phyloP scores from a whole-genome alignment of 768 basidiomycete genomes.

The Naganishia friedmannii region DNA sequence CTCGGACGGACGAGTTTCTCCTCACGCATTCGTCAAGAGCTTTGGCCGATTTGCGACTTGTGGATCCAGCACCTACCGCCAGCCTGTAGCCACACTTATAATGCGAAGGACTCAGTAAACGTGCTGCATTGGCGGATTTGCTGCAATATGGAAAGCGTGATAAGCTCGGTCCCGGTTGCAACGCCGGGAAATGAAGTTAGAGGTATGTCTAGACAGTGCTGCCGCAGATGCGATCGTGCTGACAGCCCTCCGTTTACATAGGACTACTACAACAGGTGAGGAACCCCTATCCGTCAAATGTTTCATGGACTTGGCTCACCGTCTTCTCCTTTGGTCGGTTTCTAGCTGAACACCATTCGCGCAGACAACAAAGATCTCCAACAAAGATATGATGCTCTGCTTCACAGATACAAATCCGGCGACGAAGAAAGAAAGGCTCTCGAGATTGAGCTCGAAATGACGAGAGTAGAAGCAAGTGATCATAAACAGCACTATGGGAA shows the following conservation, averaged over 20 bases:
- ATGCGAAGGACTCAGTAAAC: neutral
- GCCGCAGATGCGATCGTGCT: neutral
- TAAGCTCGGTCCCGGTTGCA: neutral
- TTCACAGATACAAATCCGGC: neutral
- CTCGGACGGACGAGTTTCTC: too few relatives aligned
- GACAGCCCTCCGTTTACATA: neutral
- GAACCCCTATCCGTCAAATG: neutral
- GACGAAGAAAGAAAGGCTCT: neutral
- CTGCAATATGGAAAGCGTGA: neutral
- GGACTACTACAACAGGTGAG: conserved; percentile 3
- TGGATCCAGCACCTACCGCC: neutral
- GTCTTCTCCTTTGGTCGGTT: neutral
- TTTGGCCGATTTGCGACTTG: neutral
- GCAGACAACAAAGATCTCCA: neutral
- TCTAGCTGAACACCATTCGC: neutral
- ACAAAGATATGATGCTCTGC: neutral
- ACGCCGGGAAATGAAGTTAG: neutral
- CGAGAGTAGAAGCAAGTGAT: neutral
- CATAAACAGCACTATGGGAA: neutral
- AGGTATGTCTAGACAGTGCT: neutral
- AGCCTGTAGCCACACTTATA: neutral
- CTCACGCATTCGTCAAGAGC: too few relatives aligned
- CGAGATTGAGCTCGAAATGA: neutral
- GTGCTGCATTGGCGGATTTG: neutral
- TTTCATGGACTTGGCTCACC: neutral